Evolutionary conservation across 306 rosid genomes (phyloP).

Genomic region (Dalbergia oliveri): DNA sequence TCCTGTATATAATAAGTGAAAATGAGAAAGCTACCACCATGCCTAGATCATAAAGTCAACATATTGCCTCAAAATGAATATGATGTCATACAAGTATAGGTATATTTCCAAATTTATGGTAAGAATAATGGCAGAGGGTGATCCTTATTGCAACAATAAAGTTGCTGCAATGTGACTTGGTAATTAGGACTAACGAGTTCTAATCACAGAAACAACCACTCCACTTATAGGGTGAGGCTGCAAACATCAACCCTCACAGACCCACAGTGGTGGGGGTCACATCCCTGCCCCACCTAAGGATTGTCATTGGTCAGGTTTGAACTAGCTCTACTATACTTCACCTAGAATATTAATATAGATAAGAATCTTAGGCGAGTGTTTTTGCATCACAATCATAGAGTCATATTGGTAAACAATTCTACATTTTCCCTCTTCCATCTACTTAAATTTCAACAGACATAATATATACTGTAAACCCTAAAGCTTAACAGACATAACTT

Average conservation of each 20-base stretch:
- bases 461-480: not conserved
- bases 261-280: conserved; percentile 1
- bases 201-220: conserved; percentile 17
- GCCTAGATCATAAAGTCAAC: conserved; percentile 20
- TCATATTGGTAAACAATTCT: conserved; percentile 26
- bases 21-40: conserved; percentile 45
- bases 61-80: conserved; percentile 13
- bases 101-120: conserved; percentile 24
- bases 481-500: conserved; percentile 23
- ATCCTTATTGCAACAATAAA: conserved; percentile 10
- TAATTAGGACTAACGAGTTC: conserved; percentile 11
- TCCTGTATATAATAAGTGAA: conserved; percentile 71
- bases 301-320: not conserved
- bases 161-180: conserved; percentile 32
- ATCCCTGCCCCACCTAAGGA: not conserved
- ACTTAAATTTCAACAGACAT: conserved; percentile 20
- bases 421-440: conserved; percentile 15
- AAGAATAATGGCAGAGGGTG: conserved; percentile 29
- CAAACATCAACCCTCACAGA: not conserved
- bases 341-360: conserved; percentile 2
- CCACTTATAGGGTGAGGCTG: conserved; percentile 3
- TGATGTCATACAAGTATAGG: conserved; percentile 10
- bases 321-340: conserved; percentile 25
- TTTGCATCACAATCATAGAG: conserved; percentile 10
- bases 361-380: conserved; percentile 22